Evolutionary conservation across 2,329 filamentous ascomycete species (phyloP), one percentile per base, ranked within the genome.

Genomic region (Fusarium oligoseptatum): DNA sequence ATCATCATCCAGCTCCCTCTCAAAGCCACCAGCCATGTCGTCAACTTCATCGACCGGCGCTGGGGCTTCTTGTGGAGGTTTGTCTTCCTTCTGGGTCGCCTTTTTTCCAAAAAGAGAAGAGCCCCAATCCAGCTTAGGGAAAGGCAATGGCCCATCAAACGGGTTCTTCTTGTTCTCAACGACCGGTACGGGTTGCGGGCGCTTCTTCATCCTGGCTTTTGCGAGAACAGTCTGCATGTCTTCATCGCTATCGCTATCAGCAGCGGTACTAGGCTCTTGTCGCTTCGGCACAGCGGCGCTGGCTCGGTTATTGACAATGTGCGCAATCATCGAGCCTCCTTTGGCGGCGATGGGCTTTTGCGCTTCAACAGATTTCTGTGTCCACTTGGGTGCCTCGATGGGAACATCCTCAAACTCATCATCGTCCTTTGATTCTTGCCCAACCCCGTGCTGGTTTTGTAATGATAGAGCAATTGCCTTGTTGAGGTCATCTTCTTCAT

Each of bases 381-480:
- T 85, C 88, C 90, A 93, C 62, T 86, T 82, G 0, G 89, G 90
- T 34, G 73, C 71, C 27, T 80, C 76, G 32, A 84, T 82, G 1
- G 85, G 81, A 4, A 88, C 83, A 68, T 91, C 89, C 68, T 89
- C 88, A 12, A 89, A 85, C 5, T 87, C 81, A 2, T 83, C 82
- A 2, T 86, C 82, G 1, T 84, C 82, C 3, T 86, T 84, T 10
- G 83, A 70, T 15, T 78, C 80, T n/a, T 68, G n/a, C 10, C 74
- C 80, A 6, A 82, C 71, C 0, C 82, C 84, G 69, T 91, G 86
- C 57, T 92, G 88, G n/a, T 86, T 92, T 75, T 92, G 89, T 41
- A 98, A 84, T 6, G 96, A 98, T 82, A 98, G 87, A 2, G 93
- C 93, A 78, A 98, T 98, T 14, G 96, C 95, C 71, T 88, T 89